phyloP scores from a whole-genome alignment of 345 rosid species.

The Lumnitzera littorea region DNA sequence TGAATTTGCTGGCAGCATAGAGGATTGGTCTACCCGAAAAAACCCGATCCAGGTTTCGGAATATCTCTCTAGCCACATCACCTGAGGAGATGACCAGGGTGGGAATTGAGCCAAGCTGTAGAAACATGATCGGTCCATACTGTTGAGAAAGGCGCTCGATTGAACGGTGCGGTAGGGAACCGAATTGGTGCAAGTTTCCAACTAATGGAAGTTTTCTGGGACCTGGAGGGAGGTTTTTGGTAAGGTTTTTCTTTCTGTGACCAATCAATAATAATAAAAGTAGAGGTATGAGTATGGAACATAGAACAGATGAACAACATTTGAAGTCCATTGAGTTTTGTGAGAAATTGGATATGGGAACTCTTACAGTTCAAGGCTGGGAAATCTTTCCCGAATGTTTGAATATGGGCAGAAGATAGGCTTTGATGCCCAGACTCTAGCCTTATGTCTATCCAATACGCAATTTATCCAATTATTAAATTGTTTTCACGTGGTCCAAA shows the following conservation, averaged over 20 bases:
- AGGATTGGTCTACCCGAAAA: conserved; percentile 2
- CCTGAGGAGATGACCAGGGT: background rate
- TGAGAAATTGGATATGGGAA: too few species aligned
- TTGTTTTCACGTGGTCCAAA: too few species aligned
- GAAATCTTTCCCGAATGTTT: too few species aligned
- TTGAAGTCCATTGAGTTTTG: too few species aligned
- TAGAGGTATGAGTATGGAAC: background rate
- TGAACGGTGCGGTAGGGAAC: background rate
- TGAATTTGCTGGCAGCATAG: conserved; percentile 5
- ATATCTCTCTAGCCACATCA: conserved; percentile 10
- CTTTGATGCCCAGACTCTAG: too few species aligned
- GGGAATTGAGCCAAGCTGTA: conserved; percentile 4
- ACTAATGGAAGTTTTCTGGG: background rate
- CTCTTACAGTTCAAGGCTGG: too few species aligned
- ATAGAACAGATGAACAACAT: background rate
- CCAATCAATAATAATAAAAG: too few species aligned
- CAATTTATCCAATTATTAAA: too few species aligned
- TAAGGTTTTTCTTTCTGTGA: background rate
- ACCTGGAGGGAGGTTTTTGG: background rate
- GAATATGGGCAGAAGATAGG: too few species aligned
- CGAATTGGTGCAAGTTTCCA: background rate
- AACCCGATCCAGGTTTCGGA: conserved; percentile 4
- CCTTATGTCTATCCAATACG: too few species aligned
- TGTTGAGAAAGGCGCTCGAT: background rate
- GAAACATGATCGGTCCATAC: conserved; percentile 6